Evolutionary conservation across 257 asterid species (phyloP), one percentile per base, ranked within the genome.

Genomic region (Nicotiana tomentosiformis): DNA sequence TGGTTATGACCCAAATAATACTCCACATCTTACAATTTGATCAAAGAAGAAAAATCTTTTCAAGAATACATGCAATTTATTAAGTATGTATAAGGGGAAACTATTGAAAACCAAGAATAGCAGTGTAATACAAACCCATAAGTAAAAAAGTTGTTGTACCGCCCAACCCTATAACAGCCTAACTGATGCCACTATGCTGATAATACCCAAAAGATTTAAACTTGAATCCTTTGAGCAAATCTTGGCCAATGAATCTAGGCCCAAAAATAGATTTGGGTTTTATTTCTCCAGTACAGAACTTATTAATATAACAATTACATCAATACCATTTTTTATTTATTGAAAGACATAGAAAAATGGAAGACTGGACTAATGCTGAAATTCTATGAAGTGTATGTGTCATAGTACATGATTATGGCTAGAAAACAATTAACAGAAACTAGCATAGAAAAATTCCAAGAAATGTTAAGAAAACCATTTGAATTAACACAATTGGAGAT

Each of bases 1-100:
- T 77, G 57, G 83, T 49, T 86, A 84, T 76, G 57, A 58, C 76
- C 67, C 62, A 39, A 82, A 84, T 15, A 72, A 69, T 15, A 26
- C 80, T 51, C 43, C 51, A 74, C 10, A 23, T 26, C 23, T 23
- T 30, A 46, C 37, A 74, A 29, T 74, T 74, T 14, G 15, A 74
- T 23, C 62, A 74, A 12, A 20, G 23, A 70, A 43, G 7, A 69
- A 15, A 2, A 11, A 39, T 11, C 32, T 70, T 26, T 46, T 43
- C 60, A 70, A 20, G 60, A 70, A 70, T 5, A 70, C 58, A 70
- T 12, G 60, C 60, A 43, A 20, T 43, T 46, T 7, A 74, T 74
- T 55, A 51, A 10, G 1, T 49, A 49, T 49, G 9, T 2, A 49
- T 70, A 70, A 43, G n/a, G 14, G 78, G 72, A 72, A 20, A 14